phyloP scores from a whole-genome alignment of 176 grass and related monocot species.

The Rhynchospora tenuis region DNA sequence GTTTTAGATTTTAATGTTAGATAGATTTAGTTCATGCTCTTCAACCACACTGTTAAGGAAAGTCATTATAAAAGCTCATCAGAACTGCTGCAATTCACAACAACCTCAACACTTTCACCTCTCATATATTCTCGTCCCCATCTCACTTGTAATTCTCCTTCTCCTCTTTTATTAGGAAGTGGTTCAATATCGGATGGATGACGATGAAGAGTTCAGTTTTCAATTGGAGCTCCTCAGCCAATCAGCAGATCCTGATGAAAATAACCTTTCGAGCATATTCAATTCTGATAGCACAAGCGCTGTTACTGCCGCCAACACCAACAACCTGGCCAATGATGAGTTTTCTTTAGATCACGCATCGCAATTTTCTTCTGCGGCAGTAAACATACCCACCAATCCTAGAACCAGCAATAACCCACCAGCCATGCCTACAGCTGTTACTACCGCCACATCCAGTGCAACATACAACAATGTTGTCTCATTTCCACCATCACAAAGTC shows the following conservation, averaged over 20 bases:
- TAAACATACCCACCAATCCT: not conserved
- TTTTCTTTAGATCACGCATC: not conserved
- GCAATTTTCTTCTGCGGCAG: not conserved
- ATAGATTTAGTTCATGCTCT: not conserved
- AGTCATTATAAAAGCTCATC: not conserved
- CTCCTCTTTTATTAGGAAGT: not conserved
- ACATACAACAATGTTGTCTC: not conserved
- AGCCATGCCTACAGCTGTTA: not conserved
- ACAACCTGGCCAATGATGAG: not conserved
- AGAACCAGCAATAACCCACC: not conserved
- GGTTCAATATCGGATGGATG: not conserved
- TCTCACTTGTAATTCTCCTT: not conserved
- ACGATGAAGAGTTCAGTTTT: not conserved
- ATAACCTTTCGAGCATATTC: not conserved
- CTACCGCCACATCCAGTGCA: not conserved
- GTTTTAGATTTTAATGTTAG: not conserved
- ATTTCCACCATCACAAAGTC: not conserved
- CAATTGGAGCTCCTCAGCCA: not conserved
- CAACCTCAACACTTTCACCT: not conserved
- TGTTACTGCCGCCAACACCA: not conserved
- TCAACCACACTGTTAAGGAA: not conserved
- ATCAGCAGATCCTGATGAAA: not conserved
- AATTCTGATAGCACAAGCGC: not conserved
- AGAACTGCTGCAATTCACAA: not conserved
- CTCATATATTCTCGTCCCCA: not conserved